Percentiles rank a stretch among this genome's conserved stretches.
These are phyloP conservation scores for Cyberlindnera americana DNA, from an alignment of 805 yeast species.

Conservation along the genomic window DNA sequence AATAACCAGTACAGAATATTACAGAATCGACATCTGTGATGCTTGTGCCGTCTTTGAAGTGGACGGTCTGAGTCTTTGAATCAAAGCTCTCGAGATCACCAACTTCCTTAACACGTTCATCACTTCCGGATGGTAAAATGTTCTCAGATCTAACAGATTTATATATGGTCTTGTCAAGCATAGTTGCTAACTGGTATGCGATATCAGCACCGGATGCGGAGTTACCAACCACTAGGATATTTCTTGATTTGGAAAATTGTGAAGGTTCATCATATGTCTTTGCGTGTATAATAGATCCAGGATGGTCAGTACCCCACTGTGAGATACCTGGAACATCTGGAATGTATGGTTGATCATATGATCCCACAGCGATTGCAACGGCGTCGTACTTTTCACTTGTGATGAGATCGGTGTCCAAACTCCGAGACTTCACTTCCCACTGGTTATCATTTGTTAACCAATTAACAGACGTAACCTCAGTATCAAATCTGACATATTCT, in stretches of 20 bases:
- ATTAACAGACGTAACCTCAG: slow-evolving; percentile 43
- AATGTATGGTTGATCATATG: slow-evolving; percentile 55
- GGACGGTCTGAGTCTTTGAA: slow-evolving; percentile 35
- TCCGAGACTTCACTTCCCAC: slow-evolving; percentile 43
- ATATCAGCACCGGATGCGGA: slow-evolving; percentile 77
- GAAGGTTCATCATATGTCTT: slow-evolving; percentile 49
- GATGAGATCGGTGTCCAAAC: slow-evolving; percentile 24
- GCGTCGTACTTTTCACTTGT: slow-evolving; percentile 47
- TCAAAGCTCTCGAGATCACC: slow-evolving; percentile 41
- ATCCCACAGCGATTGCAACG: slow-evolving; percentile 62
- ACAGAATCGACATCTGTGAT: slow-evolving; percentile 50
- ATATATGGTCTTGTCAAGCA: slow-evolving; percentile 39
- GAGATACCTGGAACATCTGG: slow-evolving; percentile 55
- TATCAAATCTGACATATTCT: slow-evolving; percentile 39
- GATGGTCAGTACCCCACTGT: slow-evolving; percentile 41
- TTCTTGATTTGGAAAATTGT: slow-evolving; percentile 36
- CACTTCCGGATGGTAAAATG: slow-evolving; percentile 41
- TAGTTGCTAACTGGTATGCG: slow-evolving; percentile 53
- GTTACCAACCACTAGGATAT: slow-evolving; percentile 67
- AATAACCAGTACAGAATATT: slow-evolving; percentile 74
- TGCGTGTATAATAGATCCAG: slow-evolving; percentile 53
- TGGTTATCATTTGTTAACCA: slow-evolving; percentile 22
- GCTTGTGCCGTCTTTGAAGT: slow-evolving; percentile 46
- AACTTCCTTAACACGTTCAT: slow-evolving; percentile 39
- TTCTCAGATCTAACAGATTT: slow-evolving; percentile 48